Base-by-base conservation (phyloP, 1,139 yeast species). In the Wickerhamomyces sp. region DNA sequence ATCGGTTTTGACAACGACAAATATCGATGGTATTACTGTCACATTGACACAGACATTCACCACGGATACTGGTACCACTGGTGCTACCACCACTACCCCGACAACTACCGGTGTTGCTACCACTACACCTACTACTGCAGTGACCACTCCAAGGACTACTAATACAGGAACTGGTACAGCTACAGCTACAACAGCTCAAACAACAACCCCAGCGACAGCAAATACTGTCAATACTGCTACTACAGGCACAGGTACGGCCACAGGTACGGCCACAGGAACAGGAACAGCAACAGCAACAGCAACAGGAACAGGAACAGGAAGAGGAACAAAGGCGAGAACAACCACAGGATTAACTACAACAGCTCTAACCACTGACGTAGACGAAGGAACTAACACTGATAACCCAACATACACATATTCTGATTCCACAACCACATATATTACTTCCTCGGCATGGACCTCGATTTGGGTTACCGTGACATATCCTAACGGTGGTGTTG, bases 381-480 rank as follows among this genome's bases (percentile, higher is more conserved):
- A 20, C 17, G 15, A 8, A 10, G 16, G 16, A 12, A 17, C 20
- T 13, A 31, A 28, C 18, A 31, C 44, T 8, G 47, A 41, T 17
- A 48, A 54, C 38, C 58, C 58, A 43, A 46, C 50, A 1, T 54
- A 46, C 39, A 51, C 55, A n/a, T 54, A 51, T 36, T 48, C 56
- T 3, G 58, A 54, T 37, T 33, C 47, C 17, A 45, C 56, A 15
- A 54, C 58, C 4, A 54, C 58, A 9, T 54, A 52, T 35, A 24
- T 49, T 32, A 54, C 58, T n/a, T 52, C 57, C 3, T 51, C 56
- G 1, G 54, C 45, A 14, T 54, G 58, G 58, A 54, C 58, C 3
- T 54, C 58, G 1, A 52, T 78, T 3, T 78, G 81, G 78, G 74
- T 65, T 25, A 78, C 86, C 2, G 70, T 72, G 3, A 76, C 83